Evolutionary conservation across 2,329 filamentous ascomycete species (phyloP).

Genomic region (Cladosporium oxysporum): DNA sequence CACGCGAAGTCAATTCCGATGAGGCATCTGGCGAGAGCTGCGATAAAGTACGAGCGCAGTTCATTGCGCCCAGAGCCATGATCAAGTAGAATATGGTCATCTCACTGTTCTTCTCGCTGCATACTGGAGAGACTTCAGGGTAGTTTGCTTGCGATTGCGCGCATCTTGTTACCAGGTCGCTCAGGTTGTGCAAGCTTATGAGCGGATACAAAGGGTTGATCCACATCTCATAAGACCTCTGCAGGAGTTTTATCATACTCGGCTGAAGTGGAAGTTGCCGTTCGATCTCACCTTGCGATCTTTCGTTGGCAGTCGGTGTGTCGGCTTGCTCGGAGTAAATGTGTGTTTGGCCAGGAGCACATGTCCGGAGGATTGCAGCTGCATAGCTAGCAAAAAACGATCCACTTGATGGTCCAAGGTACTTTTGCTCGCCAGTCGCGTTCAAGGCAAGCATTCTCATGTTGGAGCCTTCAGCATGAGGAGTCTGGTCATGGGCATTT

Average conservation of each 20-base stretch:
- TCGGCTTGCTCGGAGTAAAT: background rate
- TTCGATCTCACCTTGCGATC: background rate
- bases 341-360: background rate
- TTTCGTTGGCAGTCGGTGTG: background rate
- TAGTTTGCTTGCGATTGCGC: background rate
- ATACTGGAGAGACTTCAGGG: background rate
- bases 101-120: background rate
- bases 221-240: background rate
- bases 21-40: background rate
- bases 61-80: background rate
- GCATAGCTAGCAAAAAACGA: background rate
- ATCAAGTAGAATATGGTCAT: background rate
- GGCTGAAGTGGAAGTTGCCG: background rate
- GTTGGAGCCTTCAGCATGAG: background rate
- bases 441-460: background rate
- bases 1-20: background rate
- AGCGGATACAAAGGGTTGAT: background rate
- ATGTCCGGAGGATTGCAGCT: background rate
- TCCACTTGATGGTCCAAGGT: background rate
- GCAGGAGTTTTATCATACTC: background rate
- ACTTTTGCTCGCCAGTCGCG: background rate
- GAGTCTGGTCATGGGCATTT: background rate
- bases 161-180: background rate
- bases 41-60: background rate
- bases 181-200: background rate